Evolutionary conservation across 2,329 filamentous ascomycete species (phyloP).

Genomic region (Lecanoromycetidae sp.): DNA sequence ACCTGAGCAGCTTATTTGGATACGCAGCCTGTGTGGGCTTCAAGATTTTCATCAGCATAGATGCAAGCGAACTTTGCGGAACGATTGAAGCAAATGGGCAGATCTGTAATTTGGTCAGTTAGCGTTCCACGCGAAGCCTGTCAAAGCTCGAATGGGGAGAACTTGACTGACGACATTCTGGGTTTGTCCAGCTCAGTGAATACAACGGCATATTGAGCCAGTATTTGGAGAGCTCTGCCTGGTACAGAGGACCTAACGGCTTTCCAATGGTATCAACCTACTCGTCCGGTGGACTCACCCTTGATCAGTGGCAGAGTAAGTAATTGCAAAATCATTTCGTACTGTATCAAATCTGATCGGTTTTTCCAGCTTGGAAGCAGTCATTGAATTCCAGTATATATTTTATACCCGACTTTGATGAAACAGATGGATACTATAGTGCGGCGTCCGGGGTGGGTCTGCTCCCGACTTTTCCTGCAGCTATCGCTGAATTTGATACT

Average conservation of each 20-base stretch:
- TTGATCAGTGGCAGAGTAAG: slow-evolving; percentile 5
- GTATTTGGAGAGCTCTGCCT: slow-evolving; percentile 23
- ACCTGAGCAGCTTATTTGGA: slow-evolving; percentile 25
- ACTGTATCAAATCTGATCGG: slow-evolving; percentile 22
- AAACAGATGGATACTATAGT: slow-evolving; percentile 24
- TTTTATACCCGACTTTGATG: slow-evolving; percentile 25
- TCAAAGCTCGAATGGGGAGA: too few relatives aligned
- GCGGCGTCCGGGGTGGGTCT: slow-evolving; percentile 15
- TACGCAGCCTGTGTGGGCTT: slow-evolving; percentile 23
- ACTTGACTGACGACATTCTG: too few relatives aligned
- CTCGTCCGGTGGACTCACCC: slow-evolving; percentile 19
- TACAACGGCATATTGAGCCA: slow-evolving; percentile 18
- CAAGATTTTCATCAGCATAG: slow-evolving; percentile 30
- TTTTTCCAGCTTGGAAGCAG: slow-evolving; percentile 21
- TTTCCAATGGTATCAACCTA: slow-evolving; percentile 26
- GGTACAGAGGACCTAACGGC: slow-evolving; percentile 21
- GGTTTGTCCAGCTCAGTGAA: neutral
- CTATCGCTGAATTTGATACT: neutral
- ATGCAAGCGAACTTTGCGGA: too few relatives aligned
- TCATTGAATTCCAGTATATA: slow-evolving; percentile 23
- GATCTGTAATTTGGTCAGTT: too few relatives aligned
- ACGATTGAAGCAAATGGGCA: too few relatives aligned
- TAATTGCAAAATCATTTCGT: too few relatives aligned
- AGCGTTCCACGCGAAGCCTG: too few relatives aligned
- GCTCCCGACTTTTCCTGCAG: neutral